Conservation (phyloP, 257 asterid species). For the Anisodus tanguticus region DNA sequence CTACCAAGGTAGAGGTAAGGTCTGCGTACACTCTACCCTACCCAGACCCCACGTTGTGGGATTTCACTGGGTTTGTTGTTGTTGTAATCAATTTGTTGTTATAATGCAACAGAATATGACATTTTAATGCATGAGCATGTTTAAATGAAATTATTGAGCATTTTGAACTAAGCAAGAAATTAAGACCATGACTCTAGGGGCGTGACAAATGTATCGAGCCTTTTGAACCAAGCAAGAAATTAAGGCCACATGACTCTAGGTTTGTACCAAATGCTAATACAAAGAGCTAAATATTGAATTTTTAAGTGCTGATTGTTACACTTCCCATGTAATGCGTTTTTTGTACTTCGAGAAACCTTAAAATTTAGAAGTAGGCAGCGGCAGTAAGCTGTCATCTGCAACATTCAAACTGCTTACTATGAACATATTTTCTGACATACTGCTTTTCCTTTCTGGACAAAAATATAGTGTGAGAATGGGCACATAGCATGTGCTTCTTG, state of each 20-base stretch:
- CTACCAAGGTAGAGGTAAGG: neutral
- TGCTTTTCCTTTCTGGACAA: constrained; percentile 30
- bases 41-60: too few relatives aligned
- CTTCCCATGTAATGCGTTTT: neutral
- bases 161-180: constrained; percentile 15
- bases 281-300: neutral
- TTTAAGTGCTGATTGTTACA: neutral
- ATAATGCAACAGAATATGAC: neutral
- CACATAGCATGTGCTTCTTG: constrained; percentile 77
- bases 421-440: constrained; percentile 29
- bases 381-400: neutral
- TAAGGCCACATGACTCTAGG: neutral
- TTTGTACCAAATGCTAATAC: neutral
- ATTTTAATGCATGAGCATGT: neutral
- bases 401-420: neutral
- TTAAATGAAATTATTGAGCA: neutral
- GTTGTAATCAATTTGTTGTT: neutral
- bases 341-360: constrained; percentile 11
- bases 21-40: too few relatives aligned
- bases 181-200: neutral
- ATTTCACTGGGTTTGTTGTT: neutral
- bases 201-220: constrained; percentile 1
- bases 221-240: neutral
- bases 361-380: neutral
- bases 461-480: constrained; percentile 75